These are phyloP conservation scores for Elymus sibiricus DNA, from an alignment of 176 grass and related monocot genomes.

Conservation along the genomic window DNA sequence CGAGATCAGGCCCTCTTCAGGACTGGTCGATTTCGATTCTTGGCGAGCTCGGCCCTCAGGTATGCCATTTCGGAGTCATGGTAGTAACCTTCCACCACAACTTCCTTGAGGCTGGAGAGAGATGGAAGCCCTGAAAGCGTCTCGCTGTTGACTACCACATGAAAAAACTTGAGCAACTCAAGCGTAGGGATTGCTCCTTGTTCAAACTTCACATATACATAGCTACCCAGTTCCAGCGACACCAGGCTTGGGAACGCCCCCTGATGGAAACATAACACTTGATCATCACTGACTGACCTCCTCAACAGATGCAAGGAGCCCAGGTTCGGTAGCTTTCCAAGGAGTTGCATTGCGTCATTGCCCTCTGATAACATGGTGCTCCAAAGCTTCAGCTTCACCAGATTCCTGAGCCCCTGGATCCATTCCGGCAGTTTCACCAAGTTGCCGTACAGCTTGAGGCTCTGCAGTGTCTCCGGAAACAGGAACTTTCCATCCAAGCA, in stretches of 20 bases:
- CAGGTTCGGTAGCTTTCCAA: not conserved
- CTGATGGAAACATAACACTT: no score
- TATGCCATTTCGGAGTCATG: not conserved
- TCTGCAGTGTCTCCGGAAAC: not conserved
- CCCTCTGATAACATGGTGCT: not conserved
- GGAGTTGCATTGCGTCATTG: not conserved
- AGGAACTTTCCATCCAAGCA: not conserved
- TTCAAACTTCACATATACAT: not conserved
- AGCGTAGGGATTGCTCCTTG: not conserved
- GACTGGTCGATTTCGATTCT: not conserved
- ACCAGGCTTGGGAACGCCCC: not conserved
- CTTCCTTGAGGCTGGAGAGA: no score
- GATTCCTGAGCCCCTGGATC: not conserved
- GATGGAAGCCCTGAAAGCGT: no score
- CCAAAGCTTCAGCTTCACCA: not conserved
- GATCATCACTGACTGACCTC: not conserved
- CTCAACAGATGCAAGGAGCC: accelerated
- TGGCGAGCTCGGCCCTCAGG: not conserved
- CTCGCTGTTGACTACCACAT: no score
- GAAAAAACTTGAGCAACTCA: no score
- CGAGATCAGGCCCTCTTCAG: not conserved
- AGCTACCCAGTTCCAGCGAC: not conserved
- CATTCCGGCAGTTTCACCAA: not conserved
- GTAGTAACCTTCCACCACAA: not conserved
- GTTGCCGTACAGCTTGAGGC: not conserved